Base-by-base conservation (phyloP, 2,329 filamentous ascomycete genomes). In the Epicoccum nigrum region DNA sequence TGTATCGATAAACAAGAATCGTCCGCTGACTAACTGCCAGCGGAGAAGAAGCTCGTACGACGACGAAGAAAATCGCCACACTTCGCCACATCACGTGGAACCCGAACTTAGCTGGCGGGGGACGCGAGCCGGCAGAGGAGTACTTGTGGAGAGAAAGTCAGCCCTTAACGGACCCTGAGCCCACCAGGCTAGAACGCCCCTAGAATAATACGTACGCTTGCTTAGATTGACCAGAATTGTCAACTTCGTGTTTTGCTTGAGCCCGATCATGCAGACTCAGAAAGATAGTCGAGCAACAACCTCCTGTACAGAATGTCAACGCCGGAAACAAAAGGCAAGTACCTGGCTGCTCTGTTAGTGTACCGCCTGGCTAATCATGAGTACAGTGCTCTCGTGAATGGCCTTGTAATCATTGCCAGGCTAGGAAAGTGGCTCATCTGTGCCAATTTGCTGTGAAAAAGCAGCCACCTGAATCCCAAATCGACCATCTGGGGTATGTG, bases 381-480 rank as follows among this genome's bases (percentile, higher is more conserved):
- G 21, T 32, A 38, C 60, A 80, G 78, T 81, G 79, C 58, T 79
- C 74, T 52, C 74, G 77, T 27, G 70, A 79, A 60, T 81, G 79
- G 74, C 79, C 78, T 2, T 81, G 79, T 60, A 79, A 79, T 53
- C 77, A 81, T 55, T 81, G 78, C 56, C 73, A 77, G 55, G 66
- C 75, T 25, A 70, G 79, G 56, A 76, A 75, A 49, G 76, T 81
- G 1, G 73, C 79, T 25, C 79, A 81, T 65, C 63, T 79, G 3
- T 81, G 78, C 60, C 74, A 76, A 45, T 80, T 79, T 58, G 61
- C 67, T 0, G 59, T 63, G 20, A 77, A 73, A 47, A 74, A 70
- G 38, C 17, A 42, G 3, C 60, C 62, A 31, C 59, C 62, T 25
- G 54, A 63, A 13, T 60, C 59, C n/a, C 39, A 60, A 2, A 37